Base-by-base conservation (phyloP, 768 basidiomycete genomes). In the Xerocomus potaroensis region DNA sequence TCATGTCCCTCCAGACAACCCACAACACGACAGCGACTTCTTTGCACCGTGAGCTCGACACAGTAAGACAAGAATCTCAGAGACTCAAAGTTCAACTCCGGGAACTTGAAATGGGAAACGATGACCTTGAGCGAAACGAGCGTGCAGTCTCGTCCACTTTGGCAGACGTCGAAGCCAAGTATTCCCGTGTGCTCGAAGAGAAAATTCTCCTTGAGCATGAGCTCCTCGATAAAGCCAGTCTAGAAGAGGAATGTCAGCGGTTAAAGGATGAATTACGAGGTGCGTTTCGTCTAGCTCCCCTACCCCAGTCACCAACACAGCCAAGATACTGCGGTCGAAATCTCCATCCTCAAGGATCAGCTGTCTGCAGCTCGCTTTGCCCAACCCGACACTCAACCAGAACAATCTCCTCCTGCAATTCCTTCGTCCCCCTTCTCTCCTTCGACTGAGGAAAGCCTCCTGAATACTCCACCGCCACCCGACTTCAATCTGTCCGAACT, bases 161-260 rank as follows among this genome's bases (percentile, higher is more conserved):
- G 56, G 87, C 85, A 4, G 87, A 89, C 62, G 74, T 91, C 58
- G 93, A 96, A 69, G 73, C 80, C 56, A 91, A 86, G 64, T 95
- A 98, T 70, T 83, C 92, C 49, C 79, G 84, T 43, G 87, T 87
- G 1, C 72, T 98, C 27, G 96, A 99, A 67, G 93, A 98, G 71
- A 98, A 97, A 71, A 97, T 97, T 45, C 71, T 99, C 22, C 77
- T 98, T 30, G 96, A 99, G 66, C 92, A 98, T 54, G 96, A 99
- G 59, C 73, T 98, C 26, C 71, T 97, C 22, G 86, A 87, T 66
- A 96, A 95, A 65, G 90, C 91, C 4, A 83, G 76, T 53, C 62
- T 96, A 35, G 93, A 97, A 61, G 94, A 95, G 65, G 87, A 94
- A 58, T 79, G 75, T 38, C 96, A 98, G 66, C 79, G 96, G 36